Evolutionary conservation across 805 yeast genomes (phyloP).

Genomic region (Blastobotrys parvus): DNA sequence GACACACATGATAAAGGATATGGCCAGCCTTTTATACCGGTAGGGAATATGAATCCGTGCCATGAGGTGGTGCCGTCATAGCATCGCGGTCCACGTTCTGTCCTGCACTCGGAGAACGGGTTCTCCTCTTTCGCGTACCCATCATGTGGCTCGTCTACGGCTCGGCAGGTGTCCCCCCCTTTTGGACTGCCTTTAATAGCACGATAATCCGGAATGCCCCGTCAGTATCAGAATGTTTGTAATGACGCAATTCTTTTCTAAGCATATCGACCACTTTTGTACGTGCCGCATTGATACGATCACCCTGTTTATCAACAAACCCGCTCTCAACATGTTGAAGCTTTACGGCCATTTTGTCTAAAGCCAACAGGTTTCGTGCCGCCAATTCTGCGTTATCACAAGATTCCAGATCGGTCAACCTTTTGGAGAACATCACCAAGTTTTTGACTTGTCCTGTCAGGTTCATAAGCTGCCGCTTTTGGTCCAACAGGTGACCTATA

Average conservation of each 20-base stretch:
- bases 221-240: neutral
- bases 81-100: neutral
- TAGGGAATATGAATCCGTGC: no score
- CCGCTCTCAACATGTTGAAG: no score
- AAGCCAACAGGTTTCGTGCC: no score
- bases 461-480: conserved; percentile 10
- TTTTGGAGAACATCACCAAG: conserved; percentile 13
- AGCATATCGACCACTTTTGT: neutral
- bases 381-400: no score
- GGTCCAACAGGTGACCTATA: conserved; percentile 15
- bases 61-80: no score
- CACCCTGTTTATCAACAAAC: neutral
- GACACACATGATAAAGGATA: no score
- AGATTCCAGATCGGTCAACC: conserved; percentile 18
- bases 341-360: no score
- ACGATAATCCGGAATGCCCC: neutral
- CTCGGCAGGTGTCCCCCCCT: no score
- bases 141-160: no score
- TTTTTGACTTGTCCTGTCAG: conserved; percentile 17
- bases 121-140: no score
- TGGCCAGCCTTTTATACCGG: no score
- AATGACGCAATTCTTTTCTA: neutral
- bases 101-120: neutral
- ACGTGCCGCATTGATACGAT: neutral
- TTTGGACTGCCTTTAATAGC: no score